Base-by-base conservation (phyloP, 2,329 filamentous ascomycete species). In the Herpotrichia juniperi region DNA sequence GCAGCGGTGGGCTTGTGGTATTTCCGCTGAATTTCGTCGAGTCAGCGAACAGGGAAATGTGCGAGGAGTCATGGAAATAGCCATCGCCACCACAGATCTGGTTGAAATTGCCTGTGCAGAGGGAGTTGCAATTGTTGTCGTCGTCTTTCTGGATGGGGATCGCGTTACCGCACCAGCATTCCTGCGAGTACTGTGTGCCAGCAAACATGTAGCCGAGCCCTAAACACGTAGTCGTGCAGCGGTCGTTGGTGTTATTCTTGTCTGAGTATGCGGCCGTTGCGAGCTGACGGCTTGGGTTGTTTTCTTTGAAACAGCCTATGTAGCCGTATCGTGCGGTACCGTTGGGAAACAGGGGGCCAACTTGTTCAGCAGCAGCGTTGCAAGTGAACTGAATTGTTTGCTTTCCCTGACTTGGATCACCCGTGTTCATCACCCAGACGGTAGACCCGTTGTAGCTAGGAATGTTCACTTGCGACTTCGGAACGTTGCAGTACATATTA, bases 401-500 rank as follows among this genome's bases (percentile, higher is more conserved):
- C 69, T 85, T 85, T 24, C 77, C 79, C 45, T 81, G 76, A 1
- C 62, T 66, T 0, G 79, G 77, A 50, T 85, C 83, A 46, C 83
- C 81, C 40, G 80, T 80, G 64, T 85, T 86, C 61, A 86, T 76
- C 0, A 79, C 83, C 83, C 83, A 86, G 2, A 71, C 62, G 0
- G 82, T 80, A 0, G 67, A 72, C 2, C 79, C 79, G 3, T 70
- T 72, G 54, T 81, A 83, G 0, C 79, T 64, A n/a, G 81, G 75
- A 1, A 77, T 68, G 57, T 87, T 85, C 74, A 83, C 82, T 55
- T 85, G 83, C 0, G 76, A 74, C 63, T 84, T 83, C 8, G 83
- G 82, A 0, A 80, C 81, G 1, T 80, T 76, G 58, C 84, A 86
- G 53, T 79, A 81, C 7, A 87, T 66, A 0, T 73, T 77, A 2